Conservation (phyloP, 108 stramenopile genomes). For the Aurantiochytrium sp. region DNA sequence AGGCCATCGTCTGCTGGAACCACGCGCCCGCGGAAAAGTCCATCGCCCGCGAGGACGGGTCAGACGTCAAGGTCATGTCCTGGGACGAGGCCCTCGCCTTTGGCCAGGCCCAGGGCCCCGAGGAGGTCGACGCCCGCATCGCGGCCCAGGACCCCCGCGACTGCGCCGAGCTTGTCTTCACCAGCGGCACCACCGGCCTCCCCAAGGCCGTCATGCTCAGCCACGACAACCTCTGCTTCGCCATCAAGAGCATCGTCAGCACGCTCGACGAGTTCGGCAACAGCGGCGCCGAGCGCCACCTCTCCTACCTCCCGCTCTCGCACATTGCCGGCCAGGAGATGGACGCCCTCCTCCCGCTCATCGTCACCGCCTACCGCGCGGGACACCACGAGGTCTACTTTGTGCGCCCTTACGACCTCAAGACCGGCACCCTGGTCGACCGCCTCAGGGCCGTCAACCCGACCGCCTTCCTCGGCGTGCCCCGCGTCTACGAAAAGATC, state of each 20-base stretch:
- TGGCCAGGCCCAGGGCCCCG: not conserved
- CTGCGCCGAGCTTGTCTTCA: slow-evolving; percentile 65
- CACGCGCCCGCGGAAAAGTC: slow-evolving; percentile 24
- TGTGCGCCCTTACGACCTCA: slow-evolving; percentile 63
- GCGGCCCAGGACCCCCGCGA: slow-evolving; percentile 51
- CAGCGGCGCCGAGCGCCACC: slow-evolving; percentile 29
- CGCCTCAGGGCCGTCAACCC: slow-evolving; percentile 55
- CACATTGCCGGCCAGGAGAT: slow-evolving; percentile 57
- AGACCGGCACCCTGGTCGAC: slow-evolving; percentile 48
- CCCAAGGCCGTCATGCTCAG: slow-evolving; percentile 79
- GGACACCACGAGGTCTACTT: slow-evolving; percentile 41
- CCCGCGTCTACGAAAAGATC: slow-evolving; percentile 69
- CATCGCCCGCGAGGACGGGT: slow-evolving; percentile 30
- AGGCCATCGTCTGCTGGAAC: slow-evolving; percentile 64
- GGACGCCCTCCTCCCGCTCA: slow-evolving; percentile 50
- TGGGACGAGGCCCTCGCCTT: slow-evolving; percentile 46
- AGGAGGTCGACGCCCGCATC: slow-evolving; percentile 39
- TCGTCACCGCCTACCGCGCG: slow-evolving; percentile 31
- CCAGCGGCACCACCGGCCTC: slow-evolving; percentile 70
- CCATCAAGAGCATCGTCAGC: not conserved
- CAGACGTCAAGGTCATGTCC: slow-evolving; percentile 36
- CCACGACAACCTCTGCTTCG: slow-evolving; percentile 63
- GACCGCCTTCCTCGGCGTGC: slow-evolving; percentile 63
- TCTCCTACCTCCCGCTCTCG: slow-evolving; percentile 51
- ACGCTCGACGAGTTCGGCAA: not conserved